Evolutionary conservation across 352 stramenopile genomes (phyloP), one percentile per base, ranked within the genome.

Genomic region (Pseudoperonospora humuli): DNA sequence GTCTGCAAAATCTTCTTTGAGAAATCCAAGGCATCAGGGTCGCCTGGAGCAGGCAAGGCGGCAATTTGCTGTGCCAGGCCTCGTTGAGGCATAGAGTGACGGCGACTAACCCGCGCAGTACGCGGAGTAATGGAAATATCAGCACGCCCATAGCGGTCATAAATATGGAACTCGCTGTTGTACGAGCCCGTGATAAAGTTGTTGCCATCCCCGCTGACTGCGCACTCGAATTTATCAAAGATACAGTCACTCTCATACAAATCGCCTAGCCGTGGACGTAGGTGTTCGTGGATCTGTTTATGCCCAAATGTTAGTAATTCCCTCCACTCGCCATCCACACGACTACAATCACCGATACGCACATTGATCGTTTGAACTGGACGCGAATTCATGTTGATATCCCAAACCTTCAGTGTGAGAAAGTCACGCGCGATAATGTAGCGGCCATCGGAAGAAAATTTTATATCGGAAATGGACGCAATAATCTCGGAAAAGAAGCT

Each of bases 151-250:
- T 91, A 86, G 29, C 76, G 70, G 41, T 96, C 80, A 61, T 89
- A 93, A 68, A 96, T 89, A 68, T 95, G 84, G 48, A 96, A 96
- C 52, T 86, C 69, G 76, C 89, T 96, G 50, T 94, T 91, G 79
- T 98, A 98, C 39, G 87, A 96, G 34, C 93, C 93, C 27, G 91
- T 97, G 48, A 94, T 75, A 56, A 97, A 87, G 68, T 89, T 86
- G 55, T 94, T 91, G 37, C 84, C 89, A 54, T 97, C 84, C 15
- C 75, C 78, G 46, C 81, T 95, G 25, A 96, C 73, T 7, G 73
- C 75, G 40, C 93, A 94, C 60, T 98, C 91, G 54, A 98, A 98
- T 61, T 98, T 98, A 77, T 98, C 94, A 53, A 98, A 98, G 46
- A 98, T 97, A 54, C 81, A 96, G 58, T 98, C 94, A 47, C 85